A percentile compares a stretch with the other conserved stretches of the same genome.
Conservation (phyloP, 192 early-diverging fungal species). For the Ambispora gerdemannii region DNA sequence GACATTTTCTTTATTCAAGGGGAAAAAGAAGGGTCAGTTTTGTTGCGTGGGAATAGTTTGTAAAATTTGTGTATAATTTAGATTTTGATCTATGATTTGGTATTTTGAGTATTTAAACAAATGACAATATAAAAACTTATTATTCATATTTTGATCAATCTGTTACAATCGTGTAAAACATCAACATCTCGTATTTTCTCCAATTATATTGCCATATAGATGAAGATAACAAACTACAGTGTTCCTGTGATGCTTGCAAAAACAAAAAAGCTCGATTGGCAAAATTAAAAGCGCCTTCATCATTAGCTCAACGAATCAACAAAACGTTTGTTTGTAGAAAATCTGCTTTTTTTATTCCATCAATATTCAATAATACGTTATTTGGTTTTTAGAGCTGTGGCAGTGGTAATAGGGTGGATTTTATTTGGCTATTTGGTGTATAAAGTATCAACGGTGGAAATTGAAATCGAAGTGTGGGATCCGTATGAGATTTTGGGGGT, state of each 20-base stretch:
- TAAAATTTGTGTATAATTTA: too few relatives aligned
- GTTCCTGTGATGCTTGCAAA: conserved; percentile 39
- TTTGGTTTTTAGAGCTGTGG: conserved; percentile 40
- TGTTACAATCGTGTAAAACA: too few relatives aligned
- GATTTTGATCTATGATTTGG: too few relatives aligned
- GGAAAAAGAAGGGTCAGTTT: conserved; percentile 36
- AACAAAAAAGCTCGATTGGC: conserved; percentile 32
- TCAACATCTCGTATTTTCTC: neutral
- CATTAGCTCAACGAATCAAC: conserved; percentile 32
- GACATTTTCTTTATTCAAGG: conserved; percentile 54
- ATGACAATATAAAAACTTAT: too few relatives aligned
- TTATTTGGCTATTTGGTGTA: conserved; percentile 63
- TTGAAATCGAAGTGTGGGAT: conserved; percentile 77
- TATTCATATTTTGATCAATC: too few relatives aligned
- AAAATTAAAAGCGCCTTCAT: conserved; percentile 30
- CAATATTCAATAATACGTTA: neutral
- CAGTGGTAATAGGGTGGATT: conserved; percentile 62
- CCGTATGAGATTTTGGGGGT: conserved; percentile 93
- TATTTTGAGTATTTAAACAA: too few relatives aligned
- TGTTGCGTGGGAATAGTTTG: too few relatives aligned
- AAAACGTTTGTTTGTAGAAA: conserved; percentile 8
- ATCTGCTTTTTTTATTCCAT: neutral
- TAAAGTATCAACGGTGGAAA: conserved; percentile 58
- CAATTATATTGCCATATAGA: conserved; percentile 2
- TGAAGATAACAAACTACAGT: conserved; percentile 31